Conservation (phyloP, 1,139 yeast genomes). For the Sugiyamaella xylanicola region DNA sequence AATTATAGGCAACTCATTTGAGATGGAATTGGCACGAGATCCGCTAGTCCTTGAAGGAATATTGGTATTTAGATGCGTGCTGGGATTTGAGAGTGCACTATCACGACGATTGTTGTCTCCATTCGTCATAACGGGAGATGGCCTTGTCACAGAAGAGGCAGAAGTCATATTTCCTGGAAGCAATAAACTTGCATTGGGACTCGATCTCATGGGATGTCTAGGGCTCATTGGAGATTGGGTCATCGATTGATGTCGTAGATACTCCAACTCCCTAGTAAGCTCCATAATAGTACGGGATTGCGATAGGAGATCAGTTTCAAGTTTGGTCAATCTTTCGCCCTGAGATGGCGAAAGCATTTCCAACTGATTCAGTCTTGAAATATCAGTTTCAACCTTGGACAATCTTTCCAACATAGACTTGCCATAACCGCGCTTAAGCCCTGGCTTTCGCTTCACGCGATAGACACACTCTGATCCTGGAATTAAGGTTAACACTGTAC, state of each 20-base stretch:
- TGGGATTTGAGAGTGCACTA: neutral
- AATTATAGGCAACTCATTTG: neutral
- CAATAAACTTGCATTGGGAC: neutral
- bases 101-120: neutral
- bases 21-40: neutral
- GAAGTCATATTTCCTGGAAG: neutral
- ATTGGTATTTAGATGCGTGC: neutral
- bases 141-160: neutral
- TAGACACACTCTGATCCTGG: constrained; percentile 29
- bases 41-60: too few relatives aligned
- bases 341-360: neutral
- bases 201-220: constrained; percentile 1
- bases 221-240: constrained; percentile 10
- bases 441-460: constrained; percentile 30
- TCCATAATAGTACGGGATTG: constrained; percentile 17
- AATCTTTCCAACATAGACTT: constrained; percentile 28
- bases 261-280: constrained; percentile 20
- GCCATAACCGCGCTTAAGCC: constrained; percentile 32
- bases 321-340: neutral
- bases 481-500: too few relatives aligned
- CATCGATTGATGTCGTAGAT: constrained; percentile 10
- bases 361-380: constrained; percentile 4
- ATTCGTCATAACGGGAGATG: neutral
- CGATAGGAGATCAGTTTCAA: constrained; percentile 21
- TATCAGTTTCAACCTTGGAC: constrained; percentile 22